Evolutionary conservation across 306 rosid genomes (phyloP), one percentile per base, ranked within the genome.

Genomic region (Prunus mongolica): DNA sequence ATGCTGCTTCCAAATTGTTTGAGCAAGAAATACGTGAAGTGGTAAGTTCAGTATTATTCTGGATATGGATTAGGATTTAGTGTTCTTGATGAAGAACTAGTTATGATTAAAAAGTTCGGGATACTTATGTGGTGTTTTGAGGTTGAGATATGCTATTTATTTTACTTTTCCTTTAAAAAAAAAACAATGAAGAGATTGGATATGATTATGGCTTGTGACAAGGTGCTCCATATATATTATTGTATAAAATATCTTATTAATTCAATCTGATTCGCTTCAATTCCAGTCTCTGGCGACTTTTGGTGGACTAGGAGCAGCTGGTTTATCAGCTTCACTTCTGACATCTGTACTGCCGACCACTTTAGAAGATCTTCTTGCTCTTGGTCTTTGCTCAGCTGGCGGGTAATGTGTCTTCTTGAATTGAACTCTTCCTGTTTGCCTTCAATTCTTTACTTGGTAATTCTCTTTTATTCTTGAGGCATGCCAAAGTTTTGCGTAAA

Each of bases 321-420:
- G 99, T 30, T 85, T 95, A 61, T 92, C 97, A 74, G 97, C 97
- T 82, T 95, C 99, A 14, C 93, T 95, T 72, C 87, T 95, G 52
- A 92, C 99, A 49, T 89, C 97, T 51, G 96, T 95, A 56, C 86
- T 92, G 73, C 97, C 88, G 41, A 90, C 91, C 73, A 88, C 97
- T 64, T 51, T 85, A 74, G 99, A 95, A 82, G 99, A 95, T 84
- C 97, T 95, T 88, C 96, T 95, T 76, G 99, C 99, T 78, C 99
- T 95, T 79, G 96, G 92, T 80, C 87, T 95, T 80, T 92, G 97
- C 85, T 95, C 99, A 45, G 90, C 91, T 77, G 97, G 99, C 92
- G 97, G 97, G 99, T 95, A 82, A 89, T 81, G 45, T 78, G 34
- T 61, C 76, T 72, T 56, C 22, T 68, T 83, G 73, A 50, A 30